Percentiles rank a stretch among this genome's conserved stretches.
These are phyloP conservation scores for Oryza meyeriana DNA, from an alignment of 176 grass and related monocot species.

Conservation along the genomic window DNA sequence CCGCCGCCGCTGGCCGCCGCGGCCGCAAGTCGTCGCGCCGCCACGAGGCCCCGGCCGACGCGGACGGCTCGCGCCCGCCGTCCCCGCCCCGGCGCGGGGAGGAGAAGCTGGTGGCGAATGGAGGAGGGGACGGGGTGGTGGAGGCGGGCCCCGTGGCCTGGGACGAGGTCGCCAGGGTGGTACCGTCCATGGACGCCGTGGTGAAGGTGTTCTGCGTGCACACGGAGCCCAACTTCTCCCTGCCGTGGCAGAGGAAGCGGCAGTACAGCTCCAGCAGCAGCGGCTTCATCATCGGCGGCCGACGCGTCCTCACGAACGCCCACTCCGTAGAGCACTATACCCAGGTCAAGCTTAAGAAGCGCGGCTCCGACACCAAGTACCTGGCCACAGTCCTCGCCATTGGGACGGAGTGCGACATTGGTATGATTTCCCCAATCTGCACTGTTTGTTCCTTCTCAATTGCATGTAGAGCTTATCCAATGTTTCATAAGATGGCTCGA, in stretches of 20 bases:
- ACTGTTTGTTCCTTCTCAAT: background rate
- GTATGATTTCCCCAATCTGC: conserved; percentile 11
- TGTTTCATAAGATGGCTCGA: background rate
- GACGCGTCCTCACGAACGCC: conserved; percentile 87
- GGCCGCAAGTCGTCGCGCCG: conserved; percentile 50
- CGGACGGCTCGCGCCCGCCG: conserved; percentile 11
- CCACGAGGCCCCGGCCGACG: conserved; percentile 29
- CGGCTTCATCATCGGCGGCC: conserved; percentile 73
- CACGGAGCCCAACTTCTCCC: conserved; percentile 91
- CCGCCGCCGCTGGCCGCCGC: conserved; percentile 13
- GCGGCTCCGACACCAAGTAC: conserved; percentile 91
- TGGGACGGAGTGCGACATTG: conserved; percentile 91
- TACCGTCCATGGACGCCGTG: conserved; percentile 90
- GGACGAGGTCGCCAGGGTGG: conserved; percentile 68
- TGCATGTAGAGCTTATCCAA: background rate
- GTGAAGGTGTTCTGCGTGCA: conserved; percentile 99
- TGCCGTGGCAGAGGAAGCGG: conserved; percentile 90
- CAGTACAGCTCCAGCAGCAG: conserved; percentile 96
- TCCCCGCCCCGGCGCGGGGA: conserved; percentile 30
- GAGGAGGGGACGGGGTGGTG: conserved; percentile 22
- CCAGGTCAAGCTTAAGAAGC: conserved; percentile 99
- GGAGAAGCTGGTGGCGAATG: conserved; percentile 29
- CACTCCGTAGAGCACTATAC: conserved; percentile 93
- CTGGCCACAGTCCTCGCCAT: conserved; percentile 91
- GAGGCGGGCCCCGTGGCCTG: conserved; percentile 37